These are phyloP conservation scores for Delonix regia DNA, from an alignment of 306 rosid species.

Conservation along the genomic window DNA sequence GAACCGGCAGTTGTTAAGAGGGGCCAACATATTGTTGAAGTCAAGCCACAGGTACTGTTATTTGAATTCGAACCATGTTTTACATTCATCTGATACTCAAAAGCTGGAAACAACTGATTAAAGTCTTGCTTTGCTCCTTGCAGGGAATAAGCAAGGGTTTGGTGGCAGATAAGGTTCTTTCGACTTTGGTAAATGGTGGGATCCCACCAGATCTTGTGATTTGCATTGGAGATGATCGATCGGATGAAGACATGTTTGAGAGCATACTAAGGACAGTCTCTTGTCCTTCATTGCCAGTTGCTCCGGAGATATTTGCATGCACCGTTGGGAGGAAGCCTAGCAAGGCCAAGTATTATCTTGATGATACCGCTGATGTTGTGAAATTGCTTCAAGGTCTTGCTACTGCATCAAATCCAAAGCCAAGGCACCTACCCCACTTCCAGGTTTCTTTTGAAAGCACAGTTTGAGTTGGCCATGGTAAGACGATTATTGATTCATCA, in stretches of 20 bases:
- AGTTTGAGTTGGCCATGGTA: conserved; percentile 39
- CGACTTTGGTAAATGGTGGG: conserved; percentile 51
- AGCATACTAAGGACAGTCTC: conserved; percentile 59
- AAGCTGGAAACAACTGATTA: conserved; percentile 15
- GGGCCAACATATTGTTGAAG: conserved; percentile 81
- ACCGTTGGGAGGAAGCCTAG: conserved; percentile 80
- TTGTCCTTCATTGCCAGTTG: conserved; percentile 48
- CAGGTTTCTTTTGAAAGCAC: conserved; percentile 75
- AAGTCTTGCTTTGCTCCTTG: conserved; percentile 12
- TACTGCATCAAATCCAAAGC: conserved; percentile 66
- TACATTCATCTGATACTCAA: background rate
- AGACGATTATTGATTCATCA: conserved; percentile 18
- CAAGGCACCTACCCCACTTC: conserved; percentile 49
- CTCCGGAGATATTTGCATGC: conserved; percentile 74
- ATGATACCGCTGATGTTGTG: conserved; percentile 63
- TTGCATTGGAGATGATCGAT: conserved; percentile 81
- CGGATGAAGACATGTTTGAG: conserved; percentile 89
- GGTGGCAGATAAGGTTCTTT: conserved; percentile 63
- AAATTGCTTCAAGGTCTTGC: conserved; percentile 71
- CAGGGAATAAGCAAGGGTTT: conserved; percentile 84
- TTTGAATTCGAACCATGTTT: background rate
- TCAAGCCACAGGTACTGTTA: conserved; percentile 69
- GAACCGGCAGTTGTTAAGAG: conserved; percentile 70
- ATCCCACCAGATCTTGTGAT: conserved; percentile 66
- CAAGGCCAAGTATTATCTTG: conserved; percentile 79